Base-by-base conservation (phyloP, 1,139 yeast genomes). In the Pichia sp. region DNA sequence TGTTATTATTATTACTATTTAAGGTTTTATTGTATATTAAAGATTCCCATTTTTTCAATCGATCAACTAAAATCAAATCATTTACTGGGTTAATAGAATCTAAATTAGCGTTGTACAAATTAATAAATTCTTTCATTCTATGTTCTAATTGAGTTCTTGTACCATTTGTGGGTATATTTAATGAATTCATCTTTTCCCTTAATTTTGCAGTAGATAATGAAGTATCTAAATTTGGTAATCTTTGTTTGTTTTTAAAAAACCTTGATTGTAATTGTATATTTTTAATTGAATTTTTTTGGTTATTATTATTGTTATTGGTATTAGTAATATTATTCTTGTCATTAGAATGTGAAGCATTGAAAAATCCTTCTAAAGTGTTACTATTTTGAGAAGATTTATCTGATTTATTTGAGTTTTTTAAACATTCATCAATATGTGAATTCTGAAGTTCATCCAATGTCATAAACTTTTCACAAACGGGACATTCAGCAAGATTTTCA, bases 31-130 rank as follows among this genome's bases (percentile, higher is more conserved):
- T 37, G 25, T 48, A 51, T 25, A 52, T 49, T 25, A 69, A 54
- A 11, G 68, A 59, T 55, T 90, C 97, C 96, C 96, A 86, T 54
- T 77, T 78, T 28, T 66, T 64, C 40, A 90, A 66, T 48, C 73
- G 74, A 46, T 73, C 76, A 41, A 76, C 66, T 39, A 90, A 60
- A 5, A 76, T 73, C 38, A 67, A 64, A 28, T 77, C 80, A 22
- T 77, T 64, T 5, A 75, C 76, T 0, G 96, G 97, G 28, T 69
- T 70, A 41, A 76, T 69, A 12, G 89, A 74, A 58, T 89, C 97
- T 41, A 82, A 72, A 57, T 89, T 89, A 20, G 96, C 82, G 57
- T 90, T 90, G 78, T 82, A 85, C 16, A 89, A 60, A 32, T 83
- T 78, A 50, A 85, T 79, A 68, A 82, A 90, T 52, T 90, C 95